Conservation (phyloP, 331 rosid species). For the Saraca asoca region DNA sequence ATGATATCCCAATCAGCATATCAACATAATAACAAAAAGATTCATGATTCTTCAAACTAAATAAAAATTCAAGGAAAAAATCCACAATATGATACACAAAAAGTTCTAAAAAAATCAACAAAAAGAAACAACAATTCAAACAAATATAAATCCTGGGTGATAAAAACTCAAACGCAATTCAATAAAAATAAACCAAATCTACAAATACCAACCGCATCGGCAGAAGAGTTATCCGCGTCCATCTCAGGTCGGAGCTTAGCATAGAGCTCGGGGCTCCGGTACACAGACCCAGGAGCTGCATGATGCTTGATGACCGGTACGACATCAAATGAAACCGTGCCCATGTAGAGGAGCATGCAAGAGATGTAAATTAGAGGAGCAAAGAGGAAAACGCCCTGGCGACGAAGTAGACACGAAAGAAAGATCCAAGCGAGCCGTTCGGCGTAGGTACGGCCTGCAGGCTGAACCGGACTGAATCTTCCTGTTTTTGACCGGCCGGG, state of each 20-base stretch:
- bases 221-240: slow-evolving; percentile 84
- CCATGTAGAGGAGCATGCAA: slow-evolving; percentile 95
- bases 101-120: slow-evolving; percentile 9
- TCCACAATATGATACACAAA: neutral
- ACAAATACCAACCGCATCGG: slow-evolving; percentile 72
- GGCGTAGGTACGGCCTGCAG: slow-evolving; percentile 56
- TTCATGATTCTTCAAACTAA: neutral
- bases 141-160: slow-evolving; percentile 1
- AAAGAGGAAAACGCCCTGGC: slow-evolving; percentile 89
- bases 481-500: slow-evolving; percentile 65
- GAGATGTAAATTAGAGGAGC: slow-evolving; percentile 95
- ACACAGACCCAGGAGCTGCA: slow-evolving; percentile 76
- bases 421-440: slow-evolving; percentile 81
- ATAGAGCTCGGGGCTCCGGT: slow-evolving; percentile 86
- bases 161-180: slow-evolving; percentile 26
- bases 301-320: slow-evolving; percentile 84
- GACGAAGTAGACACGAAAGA: slow-evolving; percentile 82
- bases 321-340: slow-evolving; percentile 87
- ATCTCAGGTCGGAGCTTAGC: slow-evolving; percentile 72
- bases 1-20: slow-evolving; percentile 21
- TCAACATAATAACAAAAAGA: neutral
- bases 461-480: slow-evolving; percentile 52
- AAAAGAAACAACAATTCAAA: neutral
- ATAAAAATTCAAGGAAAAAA: slow-evolving; percentile 1
- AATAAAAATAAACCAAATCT: slow-evolving; percentile 19